phyloP scores from a whole-genome alignment of 1,284 basidiomycete species.

The Heterobasidion irregulare region DNA sequence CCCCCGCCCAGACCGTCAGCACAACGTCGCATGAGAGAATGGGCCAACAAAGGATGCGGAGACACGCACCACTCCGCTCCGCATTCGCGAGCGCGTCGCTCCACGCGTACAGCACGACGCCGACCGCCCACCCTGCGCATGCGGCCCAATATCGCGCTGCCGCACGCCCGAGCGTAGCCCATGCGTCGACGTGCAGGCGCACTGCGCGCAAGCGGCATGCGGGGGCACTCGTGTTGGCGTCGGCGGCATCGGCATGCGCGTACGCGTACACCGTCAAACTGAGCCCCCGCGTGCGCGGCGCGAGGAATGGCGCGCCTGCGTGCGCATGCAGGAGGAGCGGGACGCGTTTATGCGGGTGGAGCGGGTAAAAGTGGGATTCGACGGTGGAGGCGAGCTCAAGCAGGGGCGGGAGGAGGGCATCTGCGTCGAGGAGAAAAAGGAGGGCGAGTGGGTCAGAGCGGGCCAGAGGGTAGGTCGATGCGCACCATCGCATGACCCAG shows the following conservation, averaged over 20 bases:
- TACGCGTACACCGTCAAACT: constrained; percentile 51
- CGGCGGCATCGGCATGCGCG: too few relatives aligned
- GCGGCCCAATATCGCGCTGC: constrained; percentile 68
- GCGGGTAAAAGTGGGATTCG: constrained; percentile 69
- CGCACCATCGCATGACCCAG: constrained; percentile 17
- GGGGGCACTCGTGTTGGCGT: constrained; percentile 23
- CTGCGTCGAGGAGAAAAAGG: constrained; percentile 18
- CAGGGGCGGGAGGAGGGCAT: constrained; percentile 43
- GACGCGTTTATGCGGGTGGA: constrained; percentile 16
- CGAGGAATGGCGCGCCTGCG: constrained; percentile 56
- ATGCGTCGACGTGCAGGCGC: constrained; percentile 53
- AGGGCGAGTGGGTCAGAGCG: constrained; percentile 4
- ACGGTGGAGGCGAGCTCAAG: constrained; percentile 46
- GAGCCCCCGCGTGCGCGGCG: constrained; percentile 28
- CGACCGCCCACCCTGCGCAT: constrained; percentile 62
- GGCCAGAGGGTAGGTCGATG: background rate
- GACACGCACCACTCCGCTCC: too few relatives aligned
- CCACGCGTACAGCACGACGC: constrained; percentile 39
- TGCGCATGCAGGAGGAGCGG: constrained; percentile 66
- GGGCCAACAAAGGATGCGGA: too few relatives aligned
- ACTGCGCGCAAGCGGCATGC: constrained; percentile 27
- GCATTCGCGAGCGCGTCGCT: too few relatives aligned
- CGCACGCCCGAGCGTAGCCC: constrained; percentile 59
- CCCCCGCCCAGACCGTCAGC: too few relatives aligned
- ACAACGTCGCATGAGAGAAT: too few relatives aligned